These are phyloP conservation scores for Flueggea neowawraea DNA, from an alignment of 441 rosid species.

Conservation along the genomic window DNA sequence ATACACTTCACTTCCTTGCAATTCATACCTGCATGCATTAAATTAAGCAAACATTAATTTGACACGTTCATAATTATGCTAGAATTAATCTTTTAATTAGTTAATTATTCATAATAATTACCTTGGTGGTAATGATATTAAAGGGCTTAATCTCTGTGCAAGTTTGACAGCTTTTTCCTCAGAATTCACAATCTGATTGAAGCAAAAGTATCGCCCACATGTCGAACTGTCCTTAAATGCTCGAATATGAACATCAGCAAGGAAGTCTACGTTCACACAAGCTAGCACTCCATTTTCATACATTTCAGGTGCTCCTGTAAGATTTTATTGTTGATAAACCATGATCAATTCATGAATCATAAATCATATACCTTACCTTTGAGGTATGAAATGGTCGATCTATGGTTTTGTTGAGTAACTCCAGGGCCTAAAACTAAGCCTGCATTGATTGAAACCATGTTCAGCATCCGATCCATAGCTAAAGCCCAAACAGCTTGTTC, in stretches of 20 bases:
- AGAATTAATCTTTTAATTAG: neutral
- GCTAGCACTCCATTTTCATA: conserved; percentile 78
- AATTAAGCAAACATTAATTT: neutral
- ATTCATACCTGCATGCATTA: conserved; percentile 42
- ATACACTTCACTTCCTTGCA: conserved; percentile 47
- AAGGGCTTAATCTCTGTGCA: conserved; percentile 52
- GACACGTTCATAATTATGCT: neutral
- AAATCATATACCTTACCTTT: conserved; percentile 36
- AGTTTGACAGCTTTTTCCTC: conserved; percentile 63
- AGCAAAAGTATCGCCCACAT: conserved; percentile 76
- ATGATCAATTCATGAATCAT: neutral
- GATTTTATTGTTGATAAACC: neutral
- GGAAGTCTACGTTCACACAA: conserved; percentile 45
- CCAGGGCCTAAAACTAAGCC: conserved; percentile 72
- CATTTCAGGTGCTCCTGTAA: conserved; percentile 77
- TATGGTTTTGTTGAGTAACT: conserved; percentile 57
- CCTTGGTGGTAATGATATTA: conserved; percentile 62
- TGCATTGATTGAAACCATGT: conserved; percentile 76
- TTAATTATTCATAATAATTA: neutral
- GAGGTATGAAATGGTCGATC: conserved; percentile 68
- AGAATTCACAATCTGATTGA: conserved; percentile 55
- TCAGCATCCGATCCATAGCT: conserved; percentile 75
- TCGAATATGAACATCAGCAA: conserved; percentile 67
- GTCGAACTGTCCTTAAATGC: conserved; percentile 66
- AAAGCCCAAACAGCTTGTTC: conserved; percentile 90